Base-by-base conservation (phyloP, 2,329 filamentous ascomycete genomes). In the Penicillium verrucosum region DNA sequence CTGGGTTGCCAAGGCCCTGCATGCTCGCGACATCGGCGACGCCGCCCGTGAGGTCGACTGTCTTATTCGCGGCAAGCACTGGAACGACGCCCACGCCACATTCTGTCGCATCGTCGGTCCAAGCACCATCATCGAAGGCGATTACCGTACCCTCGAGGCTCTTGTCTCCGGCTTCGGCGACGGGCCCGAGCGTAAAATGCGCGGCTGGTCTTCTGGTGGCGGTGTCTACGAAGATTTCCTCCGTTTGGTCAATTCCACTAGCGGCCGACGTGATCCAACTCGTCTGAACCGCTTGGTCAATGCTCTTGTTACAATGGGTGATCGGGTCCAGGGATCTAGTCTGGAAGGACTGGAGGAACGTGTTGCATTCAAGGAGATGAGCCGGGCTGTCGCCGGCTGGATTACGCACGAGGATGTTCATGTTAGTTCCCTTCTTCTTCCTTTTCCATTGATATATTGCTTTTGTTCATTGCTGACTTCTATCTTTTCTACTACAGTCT, bases 341-440 rank as follows among this genome's bases (percentile, higher is more conserved):
- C 81, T 72, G 29, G 70, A 78, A 51, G 76, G 73, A 43, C 75
- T 84, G 59, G 74, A 85, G 60, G 82, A 89, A 68, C 78, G 85
- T 51, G 90, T 92, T 41, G 90, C 91, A 0, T 81, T 93, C 52
- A 86, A 88, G 61, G 91, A 95, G 68, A 96, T 96, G 82, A 88
- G 88, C 45, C 85, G 85, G 51, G 81, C 86, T 44, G 85, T 93
- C 58, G 89, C 89, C 10, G 82, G 83, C 60, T 82, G 86, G 70
- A 83, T 89, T 57, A 77, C 86, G 52, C 80, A 80, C 56, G 82
- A 82, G 67, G 80, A 81, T 66, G 83, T 82, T 63, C 79, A 83
- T 72, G 85, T 87, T 73, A 71, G 81, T 75, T 47, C 21, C 12
- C 42, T n/a, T 1, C 42, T n/a, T 1, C 49, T 37, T 18, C 30